phyloP scores from a whole-genome alignment of 1,284 basidiomycete genomes.

The Cystobasidium pallidum region DNA sequence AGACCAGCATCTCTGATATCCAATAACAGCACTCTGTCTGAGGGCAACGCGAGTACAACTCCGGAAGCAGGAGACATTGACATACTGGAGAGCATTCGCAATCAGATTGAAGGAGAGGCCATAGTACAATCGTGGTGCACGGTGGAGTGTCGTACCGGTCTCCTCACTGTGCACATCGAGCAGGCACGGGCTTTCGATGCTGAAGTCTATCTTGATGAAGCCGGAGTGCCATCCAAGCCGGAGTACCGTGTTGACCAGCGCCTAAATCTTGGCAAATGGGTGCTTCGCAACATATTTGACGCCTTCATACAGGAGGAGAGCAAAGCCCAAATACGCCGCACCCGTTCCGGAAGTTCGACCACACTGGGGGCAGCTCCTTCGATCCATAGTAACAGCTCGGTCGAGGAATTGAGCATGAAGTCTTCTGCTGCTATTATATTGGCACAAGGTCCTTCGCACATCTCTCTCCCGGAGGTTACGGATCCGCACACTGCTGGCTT shows the following conservation, averaged over 20 bases:
- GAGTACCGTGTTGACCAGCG: constrained; percentile 69
- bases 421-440: constrained; percentile 51
- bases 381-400: constrained; percentile 22
- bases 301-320: constrained; percentile 47
- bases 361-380: constrained; percentile 15
- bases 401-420: constrained; percentile 50
- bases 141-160: constrained; percentile 86
- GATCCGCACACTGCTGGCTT: constrained; percentile 58
- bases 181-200: constrained; percentile 84
- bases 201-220: constrained; percentile 91
- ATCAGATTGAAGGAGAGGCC: constrained; percentile 89
- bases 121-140: constrained; percentile 82
- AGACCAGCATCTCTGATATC: constrained; percentile 17
- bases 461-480: constrained; percentile 21
- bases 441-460: constrained; percentile 54
- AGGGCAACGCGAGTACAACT: not conserved
- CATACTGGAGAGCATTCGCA: constrained; percentile 80
- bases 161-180: constrained; percentile 82
- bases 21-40: constrained; percentile 8
- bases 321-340: constrained; percentile 19
- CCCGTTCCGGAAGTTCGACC: constrained; percentile 7
- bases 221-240: constrained; percentile 67
- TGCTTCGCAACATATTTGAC: constrained; percentile 55
- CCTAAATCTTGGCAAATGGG: constrained; percentile 54
- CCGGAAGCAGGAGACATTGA: constrained; percentile 58